phyloP scores from a whole-genome alignment of 2,329 filamentous ascomycete genomes.

The Volutella citrinella region DNA sequence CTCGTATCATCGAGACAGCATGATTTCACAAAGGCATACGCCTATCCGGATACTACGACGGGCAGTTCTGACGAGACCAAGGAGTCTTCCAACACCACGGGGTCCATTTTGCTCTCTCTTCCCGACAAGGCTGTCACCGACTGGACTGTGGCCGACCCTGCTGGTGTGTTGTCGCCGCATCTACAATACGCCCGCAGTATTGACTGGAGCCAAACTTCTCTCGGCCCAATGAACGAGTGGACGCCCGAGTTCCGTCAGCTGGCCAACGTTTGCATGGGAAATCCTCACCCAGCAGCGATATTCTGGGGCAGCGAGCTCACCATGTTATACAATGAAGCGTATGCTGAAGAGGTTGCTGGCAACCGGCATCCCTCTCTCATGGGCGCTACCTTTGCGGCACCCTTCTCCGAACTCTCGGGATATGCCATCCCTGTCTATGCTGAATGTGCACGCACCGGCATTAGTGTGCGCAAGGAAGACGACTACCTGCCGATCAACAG shows the following conservation, averaged over 20 bases:
- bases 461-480: slow-evolving; percentile 31
- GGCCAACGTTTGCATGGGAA: slow-evolving; percentile 35
- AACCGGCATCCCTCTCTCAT: slow-evolving; percentile 61
- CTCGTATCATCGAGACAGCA: background rate
- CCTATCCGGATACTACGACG: slow-evolving; percentile 9
- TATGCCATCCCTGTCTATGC: slow-evolving; percentile 29
- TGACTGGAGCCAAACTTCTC: slow-evolving; percentile 41
- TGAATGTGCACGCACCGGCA: slow-evolving; percentile 33
- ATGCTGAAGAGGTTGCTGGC: slow-evolving; percentile 52
- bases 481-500: slow-evolving; percentile 31
- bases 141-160: slow-evolving; percentile 31
- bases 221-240: slow-evolving; percentile 44
- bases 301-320: slow-evolving; percentile 62
- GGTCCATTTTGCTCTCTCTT: slow-evolving; percentile 25
- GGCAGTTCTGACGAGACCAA: slow-evolving; percentile 27
- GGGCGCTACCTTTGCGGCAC: slow-evolving; percentile 54
- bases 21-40: background rate
- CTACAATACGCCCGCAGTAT: slow-evolving; percentile 29
- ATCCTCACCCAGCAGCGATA: slow-evolving; percentile 46
- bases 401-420: slow-evolving; percentile 51
- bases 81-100: slow-evolving; percentile 24
- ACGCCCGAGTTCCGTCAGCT: slow-evolving; percentile 41
- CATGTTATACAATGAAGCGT: slow-evolving; percentile 63
- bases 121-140: slow-evolving; percentile 34
- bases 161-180: slow-evolving; percentile 28